phyloP scores from a whole-genome alignment of 768 basidiomycete genomes.

The Termitomyces sp. region DNA sequence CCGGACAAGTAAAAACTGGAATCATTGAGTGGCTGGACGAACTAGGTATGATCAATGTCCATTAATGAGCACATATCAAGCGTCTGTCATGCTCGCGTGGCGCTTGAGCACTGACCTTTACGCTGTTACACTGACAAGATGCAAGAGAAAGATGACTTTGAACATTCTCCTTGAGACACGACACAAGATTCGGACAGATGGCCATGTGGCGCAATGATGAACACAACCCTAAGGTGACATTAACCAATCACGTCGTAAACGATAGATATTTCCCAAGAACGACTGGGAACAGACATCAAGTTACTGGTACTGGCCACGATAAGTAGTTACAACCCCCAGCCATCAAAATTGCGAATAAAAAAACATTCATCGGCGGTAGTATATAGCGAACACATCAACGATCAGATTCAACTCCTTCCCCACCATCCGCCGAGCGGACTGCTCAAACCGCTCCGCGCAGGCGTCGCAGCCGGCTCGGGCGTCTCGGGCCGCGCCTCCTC shows the following conservation, averaged over 20 bases:
- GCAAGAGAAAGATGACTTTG: not conserved
- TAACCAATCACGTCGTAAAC: not conserved
- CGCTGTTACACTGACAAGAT: not conserved
- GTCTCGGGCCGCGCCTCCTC: constrained; percentile 48
- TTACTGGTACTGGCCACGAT: not conserved
- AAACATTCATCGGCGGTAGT: too few relatives aligned
- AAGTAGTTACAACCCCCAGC: not conserved
- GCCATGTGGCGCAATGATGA: not conserved
- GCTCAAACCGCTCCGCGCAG: constrained; percentile 50
- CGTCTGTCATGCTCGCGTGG: too few relatives aligned
- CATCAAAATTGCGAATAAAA: not conserved
- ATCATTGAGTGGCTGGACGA: too few relatives aligned
- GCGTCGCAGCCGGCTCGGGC: constrained; percentile 37
- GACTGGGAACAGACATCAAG: too few relatives aligned
- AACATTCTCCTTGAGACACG: not conserved
- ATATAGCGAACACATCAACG: not conserved
- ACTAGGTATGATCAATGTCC: too few relatives aligned
- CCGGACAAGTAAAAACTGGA: too few relatives aligned
- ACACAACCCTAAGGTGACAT: not conserved
- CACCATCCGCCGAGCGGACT: constrained; percentile 80
- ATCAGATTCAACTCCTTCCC: constrained; percentile 40
- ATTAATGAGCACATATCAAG: too few relatives aligned
- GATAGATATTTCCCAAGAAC: too few relatives aligned
- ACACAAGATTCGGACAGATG: not conserved
- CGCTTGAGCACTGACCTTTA: not conserved